These are phyloP conservation scores for Breviolum minutum DNA, from an alignment of 73 alveolate species.

Conservation along the genomic window DNA sequence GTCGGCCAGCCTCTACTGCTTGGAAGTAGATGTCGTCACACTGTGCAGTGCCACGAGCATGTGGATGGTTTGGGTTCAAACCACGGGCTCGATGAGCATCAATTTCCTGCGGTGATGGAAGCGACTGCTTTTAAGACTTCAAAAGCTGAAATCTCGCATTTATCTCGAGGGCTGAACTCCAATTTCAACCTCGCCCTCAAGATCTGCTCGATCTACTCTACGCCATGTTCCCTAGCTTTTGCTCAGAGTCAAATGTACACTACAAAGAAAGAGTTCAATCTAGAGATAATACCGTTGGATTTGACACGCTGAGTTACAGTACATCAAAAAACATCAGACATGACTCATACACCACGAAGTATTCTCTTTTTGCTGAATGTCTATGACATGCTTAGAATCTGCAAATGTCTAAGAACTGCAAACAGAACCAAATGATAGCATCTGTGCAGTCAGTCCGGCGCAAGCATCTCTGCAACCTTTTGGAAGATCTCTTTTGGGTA, in stretches of 20 bases:
- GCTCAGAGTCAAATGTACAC: no score
- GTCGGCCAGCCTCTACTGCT: constrained; percentile 53
- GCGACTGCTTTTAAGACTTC: not conserved
- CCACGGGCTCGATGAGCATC: constrained; percentile 80
- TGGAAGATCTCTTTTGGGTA: constrained; percentile 80
- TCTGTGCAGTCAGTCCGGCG: constrained; percentile 42
- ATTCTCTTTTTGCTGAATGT: no score
- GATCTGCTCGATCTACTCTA: no score
- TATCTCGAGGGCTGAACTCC: no score
- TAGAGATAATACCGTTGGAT: not conserved
- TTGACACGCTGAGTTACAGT: not conserved
- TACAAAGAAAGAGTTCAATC: not conserved
- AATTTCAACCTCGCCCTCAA: no score
- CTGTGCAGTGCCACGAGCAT: constrained; percentile 95
- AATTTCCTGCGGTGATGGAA: constrained; percentile 27
- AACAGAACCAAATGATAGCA: not conserved
- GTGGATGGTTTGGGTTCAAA: constrained; percentile 91
- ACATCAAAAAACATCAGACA: not conserved
- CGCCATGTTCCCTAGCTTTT: no score
- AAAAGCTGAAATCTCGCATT: not conserved
- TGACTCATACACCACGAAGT: not conserved
- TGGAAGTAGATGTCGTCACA: constrained; percentile 91
- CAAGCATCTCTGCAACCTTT: constrained; percentile 63
- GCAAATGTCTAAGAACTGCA: not conserved
- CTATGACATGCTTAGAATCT: no score